Evolutionary conservation across 371 early-diverging fungal species (phyloP).

Genomic region (Massospora cicadina): DNA sequence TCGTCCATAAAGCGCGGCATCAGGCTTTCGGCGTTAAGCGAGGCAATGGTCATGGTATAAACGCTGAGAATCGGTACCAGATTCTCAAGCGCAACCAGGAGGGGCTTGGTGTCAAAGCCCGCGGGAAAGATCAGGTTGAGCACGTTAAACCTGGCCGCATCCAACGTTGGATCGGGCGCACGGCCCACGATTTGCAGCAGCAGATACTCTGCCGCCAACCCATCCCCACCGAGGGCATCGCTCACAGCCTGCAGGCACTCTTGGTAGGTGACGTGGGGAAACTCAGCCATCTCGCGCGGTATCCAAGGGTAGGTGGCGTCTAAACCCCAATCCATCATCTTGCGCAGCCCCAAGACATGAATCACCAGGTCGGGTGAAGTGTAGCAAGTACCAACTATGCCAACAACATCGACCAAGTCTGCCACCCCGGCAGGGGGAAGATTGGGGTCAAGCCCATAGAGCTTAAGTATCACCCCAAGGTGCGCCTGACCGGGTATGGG

Average conservation of each 20-base stretch:
- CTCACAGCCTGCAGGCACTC: background rate
- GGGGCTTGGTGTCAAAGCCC: background rate
- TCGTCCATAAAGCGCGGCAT: background rate
- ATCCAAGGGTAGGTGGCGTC: background rate
- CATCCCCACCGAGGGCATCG: background rate
- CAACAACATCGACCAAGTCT: background rate
- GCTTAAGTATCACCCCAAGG: background rate
- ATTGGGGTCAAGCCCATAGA: background rate
- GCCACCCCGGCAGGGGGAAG: background rate
- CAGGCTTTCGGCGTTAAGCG: background rate
- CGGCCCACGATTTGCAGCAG: background rate
- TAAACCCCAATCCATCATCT: background rate
- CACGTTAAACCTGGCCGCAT: background rate
- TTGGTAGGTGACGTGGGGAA: background rate
- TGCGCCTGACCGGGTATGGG: background rate
- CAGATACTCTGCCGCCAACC: background rate
- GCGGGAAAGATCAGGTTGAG: background rate
- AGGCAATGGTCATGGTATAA: background rate
- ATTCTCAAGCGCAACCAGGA: background rate
- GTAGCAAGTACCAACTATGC: background rate
- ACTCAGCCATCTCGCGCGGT: background rate
- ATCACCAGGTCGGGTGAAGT: background rate
- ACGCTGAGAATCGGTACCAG: background rate
- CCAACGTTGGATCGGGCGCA: background rate
- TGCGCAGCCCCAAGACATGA: background rate